These are phyloP conservation scores for Senna siamea DNA, from an alignment of 306 rosid genomes.

Conservation along the genomic window DNA sequence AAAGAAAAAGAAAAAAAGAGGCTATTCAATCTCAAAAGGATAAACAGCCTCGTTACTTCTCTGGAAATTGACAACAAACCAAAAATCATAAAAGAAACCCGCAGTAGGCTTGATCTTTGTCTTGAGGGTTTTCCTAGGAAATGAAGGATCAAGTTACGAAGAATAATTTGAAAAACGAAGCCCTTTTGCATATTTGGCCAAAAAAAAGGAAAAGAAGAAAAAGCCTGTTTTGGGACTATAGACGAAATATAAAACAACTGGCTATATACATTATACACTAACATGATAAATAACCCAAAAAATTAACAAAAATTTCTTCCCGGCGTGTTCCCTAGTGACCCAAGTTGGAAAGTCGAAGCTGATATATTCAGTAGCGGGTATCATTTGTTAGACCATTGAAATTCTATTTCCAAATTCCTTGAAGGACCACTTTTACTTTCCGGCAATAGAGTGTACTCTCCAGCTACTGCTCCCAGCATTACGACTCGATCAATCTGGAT, in stretches of 20 bases:
- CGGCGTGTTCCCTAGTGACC: conserved; percentile 33
- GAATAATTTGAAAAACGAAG: conserved; percentile 62
- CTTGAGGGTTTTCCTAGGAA: conserved; percentile 45
- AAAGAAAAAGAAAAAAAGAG: too few relatives aligned
- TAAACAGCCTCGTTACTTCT: conserved; percentile 37
- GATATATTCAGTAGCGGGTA: conserved; percentile 18
- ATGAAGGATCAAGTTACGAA: conserved; percentile 55
- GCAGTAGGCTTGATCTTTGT: conserved; percentile 44
- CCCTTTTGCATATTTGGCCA: conserved; percentile 19
- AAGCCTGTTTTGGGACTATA: conserved; percentile 37
- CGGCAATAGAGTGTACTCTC: conserved; percentile 90
- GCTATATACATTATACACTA: conserved; percentile 55
- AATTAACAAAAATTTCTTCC: neutral
- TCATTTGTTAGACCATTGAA: conserved; percentile 96
- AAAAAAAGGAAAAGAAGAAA: neutral
- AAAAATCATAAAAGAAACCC: conserved; percentile 44
- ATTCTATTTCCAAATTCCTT: conserved; percentile 93
- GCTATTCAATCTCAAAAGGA: conserved; percentile 42
- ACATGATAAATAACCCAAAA: conserved; percentile 58
- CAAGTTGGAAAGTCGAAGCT: too few relatives aligned
- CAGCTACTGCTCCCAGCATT: conserved; percentile 97
- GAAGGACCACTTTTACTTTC: conserved; percentile 93
- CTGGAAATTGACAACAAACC: conserved; percentile 48
- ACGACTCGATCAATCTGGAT: conserved; percentile 96
- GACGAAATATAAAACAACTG: conserved; percentile 50